Base-by-base conservation (phyloP, 306 rosid species). In the Rosa chinensis region DNA sequence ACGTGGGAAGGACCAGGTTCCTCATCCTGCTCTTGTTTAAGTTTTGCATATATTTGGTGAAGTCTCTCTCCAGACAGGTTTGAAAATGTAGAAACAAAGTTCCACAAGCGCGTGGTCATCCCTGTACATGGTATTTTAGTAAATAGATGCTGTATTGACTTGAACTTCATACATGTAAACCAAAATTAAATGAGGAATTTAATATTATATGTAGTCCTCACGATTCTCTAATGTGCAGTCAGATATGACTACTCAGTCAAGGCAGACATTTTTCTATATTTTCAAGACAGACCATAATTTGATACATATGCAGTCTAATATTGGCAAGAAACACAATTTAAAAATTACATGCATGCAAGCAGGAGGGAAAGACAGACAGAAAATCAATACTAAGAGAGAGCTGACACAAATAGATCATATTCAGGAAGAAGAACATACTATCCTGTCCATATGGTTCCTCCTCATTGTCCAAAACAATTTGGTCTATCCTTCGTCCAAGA, bases 31-130 rank as follows among this genome's bases (percentile, higher is more conserved):
- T 93, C 98, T 87, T 83, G 90, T 84, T 86, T 88, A 74, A 96
- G 99, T 83, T 96, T 91, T 37, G 96, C 87, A 83, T 96, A 91
- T 70, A 96, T 96, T 84, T 96, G 97, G 77, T 86, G 92, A 71
- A 96, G 98, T 78, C 97, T 88, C 86, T 92, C 99, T 76, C 99
- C 99, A 4, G 99, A 90, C 35, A 96, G 92, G 89, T 96, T 94
- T 76, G 98, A 96, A 84, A 88, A 96, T 32, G 97, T 91, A 56
- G 99, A 96, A 77, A 96, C 99, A 81, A 91, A 96, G 79, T 96
- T 93, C 99, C 99, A 96, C 86, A 96, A 86, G 55, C 99, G 86
- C 78, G 76, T 92, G 35, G 91, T 93, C 99, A 96, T 96, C 87
- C 98, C 99, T 96, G 93, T 35, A 75, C 13, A 78, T 20, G 74